A percentile compares a stretch with the other conserved stretches of the same genome.
Conservation (phyloP, 2,329 filamentous ascomycete genomes). For the Teratosphaeria viscida region DNA sequence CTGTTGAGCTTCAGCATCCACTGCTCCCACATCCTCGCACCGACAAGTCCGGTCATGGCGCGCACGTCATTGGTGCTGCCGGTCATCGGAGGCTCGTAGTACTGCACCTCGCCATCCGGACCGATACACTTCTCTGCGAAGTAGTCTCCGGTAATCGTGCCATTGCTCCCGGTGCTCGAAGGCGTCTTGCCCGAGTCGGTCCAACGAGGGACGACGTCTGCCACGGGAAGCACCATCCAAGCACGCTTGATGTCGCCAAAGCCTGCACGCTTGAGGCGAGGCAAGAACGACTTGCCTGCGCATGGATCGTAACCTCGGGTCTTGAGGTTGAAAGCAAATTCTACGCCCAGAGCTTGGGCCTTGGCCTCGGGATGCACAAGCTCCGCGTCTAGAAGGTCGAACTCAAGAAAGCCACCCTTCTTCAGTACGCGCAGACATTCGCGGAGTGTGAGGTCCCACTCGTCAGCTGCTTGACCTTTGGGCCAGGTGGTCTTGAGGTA, state of each 20-base stretch:
- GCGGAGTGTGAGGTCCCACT: conserved; percentile 74
- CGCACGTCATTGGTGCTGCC: conserved; percentile 27
- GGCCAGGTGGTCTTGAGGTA: conserved; percentile 61
- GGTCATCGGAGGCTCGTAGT: conserved; percentile 22
- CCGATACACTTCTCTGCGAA: conserved; percentile 22
- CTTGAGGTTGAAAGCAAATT: conserved; percentile 84
- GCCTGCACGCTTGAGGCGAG: conserved; percentile 60
- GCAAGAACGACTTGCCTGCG: conserved; percentile 72
- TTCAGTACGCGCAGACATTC: conserved; percentile 90
- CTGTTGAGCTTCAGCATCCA: conserved; percentile 84
- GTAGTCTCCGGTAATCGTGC: conserved; percentile 6
- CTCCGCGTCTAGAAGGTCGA: conserved; percentile 79
- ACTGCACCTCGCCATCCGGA: conserved; percentile 19
- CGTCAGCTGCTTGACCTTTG: conserved; percentile 46
- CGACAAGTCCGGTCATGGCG: conserved; percentile 65
- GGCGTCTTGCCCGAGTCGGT: conserved; percentile 20
- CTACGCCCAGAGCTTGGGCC: conserved; percentile 72
- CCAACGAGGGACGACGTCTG: conserved; percentile 35
- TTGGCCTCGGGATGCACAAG: conserved; percentile 74
- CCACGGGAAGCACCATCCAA: conserved; percentile 81
- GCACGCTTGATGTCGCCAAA: conserved; percentile 73
- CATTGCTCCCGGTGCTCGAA: conserved; percentile 1
- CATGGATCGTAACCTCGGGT: conserved; percentile 81
- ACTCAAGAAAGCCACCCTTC: conserved; percentile 87
- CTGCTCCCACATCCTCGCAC: conserved; percentile 88